Conservation (phyloP, 441 rosid genomes). For the Isatis lusitanica region DNA sequence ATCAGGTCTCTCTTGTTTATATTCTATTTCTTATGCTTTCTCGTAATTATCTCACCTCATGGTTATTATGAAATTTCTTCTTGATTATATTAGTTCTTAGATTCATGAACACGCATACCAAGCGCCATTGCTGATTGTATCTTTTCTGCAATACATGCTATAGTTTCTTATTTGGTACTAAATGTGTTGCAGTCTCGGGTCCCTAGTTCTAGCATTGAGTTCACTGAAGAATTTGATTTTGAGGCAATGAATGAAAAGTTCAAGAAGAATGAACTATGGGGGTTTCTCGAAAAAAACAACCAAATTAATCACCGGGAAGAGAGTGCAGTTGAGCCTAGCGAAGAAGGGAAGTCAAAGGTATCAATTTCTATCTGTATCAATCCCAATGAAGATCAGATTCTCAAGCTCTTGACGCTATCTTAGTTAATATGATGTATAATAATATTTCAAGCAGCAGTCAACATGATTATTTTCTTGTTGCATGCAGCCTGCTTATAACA, state of each 20-base stretch:
- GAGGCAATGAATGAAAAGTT: conserved; percentile 74
- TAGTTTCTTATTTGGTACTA: conserved; percentile 10
- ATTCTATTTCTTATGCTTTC: neutral
- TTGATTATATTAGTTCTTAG: neutral
- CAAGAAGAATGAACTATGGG: conserved; percentile 64
- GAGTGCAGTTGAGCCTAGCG: conserved; percentile 21
- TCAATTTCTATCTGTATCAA: neutral
- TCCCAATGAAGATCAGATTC: neutral
- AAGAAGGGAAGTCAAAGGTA: conserved; percentile 38
- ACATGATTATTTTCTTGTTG: conserved; percentile 23
- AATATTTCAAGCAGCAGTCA: neutral
- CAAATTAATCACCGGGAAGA: conserved; percentile 35
- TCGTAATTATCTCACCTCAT: neutral
- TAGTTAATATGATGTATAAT: neutral
- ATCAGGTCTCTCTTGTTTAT: conserved; percentile 35
- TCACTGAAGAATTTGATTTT: conserved; percentile 72
- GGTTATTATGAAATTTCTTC: neutral
- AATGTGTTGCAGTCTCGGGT: conserved; percentile 33
- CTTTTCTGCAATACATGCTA: neutral
- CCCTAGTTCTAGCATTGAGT: conserved; percentile 40
- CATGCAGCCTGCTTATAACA: conserved; percentile 57
- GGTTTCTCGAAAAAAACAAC: conserved; percentile 49
- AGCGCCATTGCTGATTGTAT: neutral
- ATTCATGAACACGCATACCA: neutral
- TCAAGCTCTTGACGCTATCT: neutral